phyloP scores from a whole-genome alignment of 176 grass and related monocot species.

The Pharus latifolius region DNA sequence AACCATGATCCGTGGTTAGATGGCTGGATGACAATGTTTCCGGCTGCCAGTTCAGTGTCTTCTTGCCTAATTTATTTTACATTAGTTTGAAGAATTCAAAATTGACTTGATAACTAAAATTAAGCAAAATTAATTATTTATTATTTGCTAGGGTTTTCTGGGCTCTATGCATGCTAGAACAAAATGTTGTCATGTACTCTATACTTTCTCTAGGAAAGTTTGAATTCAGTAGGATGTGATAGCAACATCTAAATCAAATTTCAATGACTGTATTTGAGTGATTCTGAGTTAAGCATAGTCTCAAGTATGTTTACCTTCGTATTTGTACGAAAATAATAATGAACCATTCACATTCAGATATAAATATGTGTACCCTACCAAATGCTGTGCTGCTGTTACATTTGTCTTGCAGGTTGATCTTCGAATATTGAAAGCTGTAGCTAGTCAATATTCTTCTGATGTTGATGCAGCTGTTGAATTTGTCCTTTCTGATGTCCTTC shows the following conservation, averaged over 20 bases:
- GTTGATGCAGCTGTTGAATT: conserved; percentile 59
- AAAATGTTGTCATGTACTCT: no score
- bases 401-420: conserved; percentile 49
- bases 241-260: not conserved
- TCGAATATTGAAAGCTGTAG: conserved; percentile 59
- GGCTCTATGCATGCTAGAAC: no score
- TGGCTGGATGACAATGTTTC: no score
- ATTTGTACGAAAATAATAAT: not conserved
- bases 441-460: conserved; percentile 54
- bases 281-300: not conserved
- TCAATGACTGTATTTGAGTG: not conserved
- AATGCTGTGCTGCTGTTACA: not conserved
- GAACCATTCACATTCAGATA: not conserved
- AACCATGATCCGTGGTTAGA: no score
- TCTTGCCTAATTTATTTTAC: no score
- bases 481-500: conserved; percentile 51
- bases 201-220: no score
- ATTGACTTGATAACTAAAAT: no score
- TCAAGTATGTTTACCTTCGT: not conserved
- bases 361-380: not conserved
- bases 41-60: no score
- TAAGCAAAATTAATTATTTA: no score
- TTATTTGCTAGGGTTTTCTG: no score
- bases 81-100: no score
- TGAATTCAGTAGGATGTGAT: not conserved